phyloP scores from a whole-genome alignment of 176 grass and related monocot species.

The Eragrostis curvula region DNA sequence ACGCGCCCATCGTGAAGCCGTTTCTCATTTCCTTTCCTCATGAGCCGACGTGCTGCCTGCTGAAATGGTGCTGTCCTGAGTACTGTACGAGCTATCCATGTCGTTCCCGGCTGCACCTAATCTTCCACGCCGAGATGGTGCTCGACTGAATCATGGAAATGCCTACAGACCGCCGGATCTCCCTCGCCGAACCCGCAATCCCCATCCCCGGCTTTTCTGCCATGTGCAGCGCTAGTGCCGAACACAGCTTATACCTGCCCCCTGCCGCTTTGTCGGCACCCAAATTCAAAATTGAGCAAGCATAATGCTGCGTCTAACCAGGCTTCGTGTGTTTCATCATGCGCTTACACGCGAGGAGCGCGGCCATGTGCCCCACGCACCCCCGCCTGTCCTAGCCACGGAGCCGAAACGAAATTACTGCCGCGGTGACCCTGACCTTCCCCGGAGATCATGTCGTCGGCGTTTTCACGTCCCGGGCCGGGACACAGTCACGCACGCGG shows the following conservation, averaged over 20 bases:
- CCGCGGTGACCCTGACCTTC: not conserved
- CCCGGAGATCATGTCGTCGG: not conserved
- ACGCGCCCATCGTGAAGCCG: too few species aligned
- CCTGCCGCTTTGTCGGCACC: constrained; percentile 29
- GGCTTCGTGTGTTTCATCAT: not conserved
- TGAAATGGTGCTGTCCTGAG: not conserved
- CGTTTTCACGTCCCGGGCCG: not conserved
- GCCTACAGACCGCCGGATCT: not conserved
- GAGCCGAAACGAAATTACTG: not conserved
- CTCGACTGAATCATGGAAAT: not conserved
- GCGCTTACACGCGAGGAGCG: not conserved
- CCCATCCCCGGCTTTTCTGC: not conserved
- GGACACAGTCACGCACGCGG: not conserved
- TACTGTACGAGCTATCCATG: not conserved
- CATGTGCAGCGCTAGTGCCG: not conserved
- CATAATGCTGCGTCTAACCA: constrained; percentile 16
- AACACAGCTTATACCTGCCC: not conserved
- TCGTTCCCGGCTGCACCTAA: not conserved
- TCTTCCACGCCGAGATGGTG: not conserved
- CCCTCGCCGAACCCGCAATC: not conserved
- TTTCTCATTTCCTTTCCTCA: too few species aligned
- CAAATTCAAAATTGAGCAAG: not conserved
- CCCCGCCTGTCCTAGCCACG: not conserved
- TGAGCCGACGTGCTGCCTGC: too few species aligned
- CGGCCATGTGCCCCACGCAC: constrained; percentile 28